Base-by-base conservation (phyloP, 1,139 yeast genomes). In the Scheffersomyces lignicola region DNA sequence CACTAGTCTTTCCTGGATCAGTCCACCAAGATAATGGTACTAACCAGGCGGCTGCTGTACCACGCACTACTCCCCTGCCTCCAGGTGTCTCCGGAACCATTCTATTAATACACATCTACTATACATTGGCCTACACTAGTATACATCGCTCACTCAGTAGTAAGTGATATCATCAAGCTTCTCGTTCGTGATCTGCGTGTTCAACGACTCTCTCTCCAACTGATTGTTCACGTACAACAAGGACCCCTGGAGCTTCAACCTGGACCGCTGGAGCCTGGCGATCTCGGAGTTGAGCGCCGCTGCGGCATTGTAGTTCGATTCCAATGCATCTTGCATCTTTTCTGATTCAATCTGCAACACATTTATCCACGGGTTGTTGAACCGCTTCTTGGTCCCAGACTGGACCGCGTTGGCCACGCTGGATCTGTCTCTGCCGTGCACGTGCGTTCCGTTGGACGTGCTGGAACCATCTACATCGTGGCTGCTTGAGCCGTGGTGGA, bases 101-200 rank as follows among this genome's bases (percentile, higher is more conserved):
- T n/a, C n/a, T n/a, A n/a, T n/a, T n/a, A n/a, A n/a, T n/a, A n/a
- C n/a, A n/a, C n/a, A n/a, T n/a, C n/a, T n/a, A n/a, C n/a, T 31
- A 31, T 12, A 27, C 9, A 11, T 18, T 32, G 18, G 21, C 12
- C 29, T 24, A 34, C 31, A 35, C 32, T 27, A 28, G 8, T 9
- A 18, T 28, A 12, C 30, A 11, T 14, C 18, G 22, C 5, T 21
- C 25, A 29, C 30, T 7, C 30, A 11, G 9, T 10, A 45, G 39
- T 61, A 64, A 9, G 62, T 50, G 48, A 69, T 60, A 47, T 69
- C 76, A 36, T 67, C 74, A 32, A 70, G 52, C 44, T 69, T 69
- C 40, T 69, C 75, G 21, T 45, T 54, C 24, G 72, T 59, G 16
- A 67, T 40, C 37, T 62, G 63, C 6, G 62, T 70, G 41, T 66